These are phyloP conservation scores for Skeletonema costatum DNA, from an alignment of 108 stramenopile species.

Conservation along the genomic window DNA sequence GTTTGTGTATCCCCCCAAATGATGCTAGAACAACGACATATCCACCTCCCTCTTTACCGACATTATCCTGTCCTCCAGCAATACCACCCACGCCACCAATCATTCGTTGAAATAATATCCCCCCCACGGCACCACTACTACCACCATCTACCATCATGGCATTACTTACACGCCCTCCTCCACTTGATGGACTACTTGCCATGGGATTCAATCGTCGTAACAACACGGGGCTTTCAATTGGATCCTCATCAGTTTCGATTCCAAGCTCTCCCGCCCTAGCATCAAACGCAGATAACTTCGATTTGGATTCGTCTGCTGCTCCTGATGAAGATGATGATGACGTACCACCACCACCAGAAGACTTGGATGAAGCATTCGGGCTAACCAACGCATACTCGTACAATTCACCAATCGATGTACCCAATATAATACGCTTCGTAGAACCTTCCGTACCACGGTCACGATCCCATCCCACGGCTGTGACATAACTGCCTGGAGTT, in stretches of 20 bases:
- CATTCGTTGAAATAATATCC: conserved; percentile 39
- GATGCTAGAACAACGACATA: conserved; percentile 67
- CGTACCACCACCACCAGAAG: conserved; percentile 7
- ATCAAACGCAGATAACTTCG: conserved; percentile 39
- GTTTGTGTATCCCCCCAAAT: conserved; percentile 71
- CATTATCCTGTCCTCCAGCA: conserved; percentile 1
- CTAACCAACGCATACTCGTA: conserved; percentile 77
- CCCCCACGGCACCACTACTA: conserved; percentile 33
- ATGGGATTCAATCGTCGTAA: conserved; percentile 35
- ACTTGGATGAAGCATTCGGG: conserved; percentile 33
- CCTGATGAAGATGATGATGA: neutral
- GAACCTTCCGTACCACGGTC: conserved; percentile 85
- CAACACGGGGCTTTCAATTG: conserved; percentile 34
- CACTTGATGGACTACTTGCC: neutral
- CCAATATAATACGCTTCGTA: conserved; percentile 72
- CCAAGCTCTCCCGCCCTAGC: conserved; percentile 43
- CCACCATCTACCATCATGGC: conserved; percentile 21
- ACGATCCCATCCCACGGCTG: conserved; percentile 84
- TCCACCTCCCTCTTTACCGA: conserved; percentile 19
- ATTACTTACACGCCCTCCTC: neutral
- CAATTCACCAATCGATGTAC: conserved; percentile 77
- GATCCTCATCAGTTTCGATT: conserved; percentile 31
- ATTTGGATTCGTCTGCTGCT: neutral
- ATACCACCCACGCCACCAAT: conserved; percentile 26
- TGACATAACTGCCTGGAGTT: conserved; percentile 76